These are phyloP conservation scores for Hypoxylon cercidicola DNA, from an alignment of 495 filamentous ascomycete genomes.

Conservation along the genomic window DNA sequence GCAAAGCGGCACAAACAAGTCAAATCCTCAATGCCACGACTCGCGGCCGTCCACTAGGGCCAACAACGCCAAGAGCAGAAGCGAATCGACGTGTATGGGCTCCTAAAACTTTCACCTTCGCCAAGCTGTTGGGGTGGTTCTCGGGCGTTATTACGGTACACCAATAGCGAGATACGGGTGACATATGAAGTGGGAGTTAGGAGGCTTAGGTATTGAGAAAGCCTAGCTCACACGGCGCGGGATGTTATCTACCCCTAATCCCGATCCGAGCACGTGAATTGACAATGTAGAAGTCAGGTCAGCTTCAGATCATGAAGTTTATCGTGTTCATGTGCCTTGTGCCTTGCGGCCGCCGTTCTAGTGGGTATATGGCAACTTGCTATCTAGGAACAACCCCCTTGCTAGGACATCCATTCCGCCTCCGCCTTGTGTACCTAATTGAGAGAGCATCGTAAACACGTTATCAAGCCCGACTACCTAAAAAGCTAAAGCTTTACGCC, in stretches of 20 bases:
- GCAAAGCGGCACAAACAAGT: conserved; percentile 11
- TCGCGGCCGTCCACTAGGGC: conserved; percentile 13
- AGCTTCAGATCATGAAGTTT: conserved; percentile 7
- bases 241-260: too few relatives aligned
- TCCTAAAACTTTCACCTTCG: conserved; percentile 1
- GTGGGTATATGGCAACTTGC: conserved; percentile 23
- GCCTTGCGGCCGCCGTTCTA: conserved; percentile 33
- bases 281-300: not conserved
- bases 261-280: not conserved
- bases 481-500: not conserved
- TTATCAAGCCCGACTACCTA: not conserved
- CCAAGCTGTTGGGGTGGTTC: conserved; percentile 5
- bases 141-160: conserved; percentile 1
- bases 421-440: conserved; percentile 2
- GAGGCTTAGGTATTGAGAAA: not conserved
- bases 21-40: conserved; percentile 24
- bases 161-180: not conserved
- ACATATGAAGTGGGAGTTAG: not conserved
- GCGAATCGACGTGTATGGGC: conserved; percentile 7
- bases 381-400: conserved; percentile 10
- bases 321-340: conserved; percentile 26
- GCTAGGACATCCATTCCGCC: conserved; percentile 4
- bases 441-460: not conserved
- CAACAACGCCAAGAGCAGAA: conserved; percentile 20
- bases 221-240: too few relatives aligned